A percentile compares a stretch with the other conserved stretches of the same genome.
Evolutionary conservation across 192 early-diverging fungal genomes (phyloP).

Genomic region (Umbelopsis isabellina): DNA sequence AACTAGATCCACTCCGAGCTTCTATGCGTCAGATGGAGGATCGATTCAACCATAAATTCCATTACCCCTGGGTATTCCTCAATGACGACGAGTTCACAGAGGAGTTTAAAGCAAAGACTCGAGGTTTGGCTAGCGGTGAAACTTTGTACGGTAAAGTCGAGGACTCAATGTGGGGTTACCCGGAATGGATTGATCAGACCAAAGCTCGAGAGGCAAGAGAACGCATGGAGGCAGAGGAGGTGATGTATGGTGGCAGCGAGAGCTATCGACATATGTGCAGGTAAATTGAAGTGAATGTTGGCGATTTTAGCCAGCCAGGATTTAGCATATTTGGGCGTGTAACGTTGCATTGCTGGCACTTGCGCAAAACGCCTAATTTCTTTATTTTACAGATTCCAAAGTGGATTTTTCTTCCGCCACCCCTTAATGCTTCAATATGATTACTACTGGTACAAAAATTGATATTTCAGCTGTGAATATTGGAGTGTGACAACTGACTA

Average conservation of each 20-base stretch:
- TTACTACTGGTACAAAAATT: constrained; percentile 61
- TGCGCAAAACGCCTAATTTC: constrained; percentile 25
- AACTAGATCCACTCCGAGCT: constrained; percentile 61
- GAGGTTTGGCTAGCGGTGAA: background rate
- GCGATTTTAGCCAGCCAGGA: background rate
- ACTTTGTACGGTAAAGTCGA: constrained; percentile 42
- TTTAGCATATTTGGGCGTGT: constrained; percentile 23
- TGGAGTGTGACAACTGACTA: constrained; percentile 36
- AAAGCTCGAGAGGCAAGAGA: constrained; percentile 54
- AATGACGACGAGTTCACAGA: constrained; percentile 71
- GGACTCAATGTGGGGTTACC: constrained; percentile 76
- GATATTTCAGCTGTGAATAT: constrained; percentile 28
- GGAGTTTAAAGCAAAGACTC: constrained; percentile 49
- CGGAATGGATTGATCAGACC: constrained; percentile 71
- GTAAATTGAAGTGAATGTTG: constrained; percentile 29
- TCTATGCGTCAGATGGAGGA: constrained; percentile 74
- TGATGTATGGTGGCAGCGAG: constrained; percentile 71
- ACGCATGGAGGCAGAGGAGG: constrained; percentile 54
- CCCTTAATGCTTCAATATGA: constrained; percentile 60
- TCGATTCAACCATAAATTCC: constrained; percentile 64
- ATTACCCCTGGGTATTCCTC: constrained; percentile 74
- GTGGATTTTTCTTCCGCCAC: constrained; percentile 68
- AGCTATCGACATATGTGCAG: constrained; percentile 78
- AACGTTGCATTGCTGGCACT: constrained; percentile 8
- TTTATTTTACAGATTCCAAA: constrained; percentile 49